These are phyloP conservation scores for Apiotrichum domesticum DNA, from an alignment of 1,284 basidiomycete species.

Conservation along the genomic window DNA sequence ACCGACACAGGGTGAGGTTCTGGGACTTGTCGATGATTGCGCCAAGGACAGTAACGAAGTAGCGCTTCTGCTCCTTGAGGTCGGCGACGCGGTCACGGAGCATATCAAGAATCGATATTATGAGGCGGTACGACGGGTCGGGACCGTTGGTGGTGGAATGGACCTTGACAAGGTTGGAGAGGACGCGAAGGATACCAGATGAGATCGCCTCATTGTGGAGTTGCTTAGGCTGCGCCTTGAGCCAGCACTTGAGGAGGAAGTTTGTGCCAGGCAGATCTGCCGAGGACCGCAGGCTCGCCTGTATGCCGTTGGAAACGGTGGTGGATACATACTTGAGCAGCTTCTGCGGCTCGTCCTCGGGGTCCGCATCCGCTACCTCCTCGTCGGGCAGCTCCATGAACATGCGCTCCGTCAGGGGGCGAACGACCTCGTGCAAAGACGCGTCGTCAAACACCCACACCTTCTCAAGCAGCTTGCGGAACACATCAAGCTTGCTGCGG, in stretches of 20 bases:
- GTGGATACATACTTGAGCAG: conserved; percentile 74
- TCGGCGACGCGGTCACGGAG: conserved; percentile 52
- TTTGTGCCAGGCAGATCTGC: conserved; percentile 65
- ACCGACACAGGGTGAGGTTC: conserved; percentile 70
- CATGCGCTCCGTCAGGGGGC: conserved; percentile 80
- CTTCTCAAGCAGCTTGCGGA: conserved; percentile 86
- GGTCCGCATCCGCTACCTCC: conserved; percentile 59
- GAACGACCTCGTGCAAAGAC: conserved; percentile 68
- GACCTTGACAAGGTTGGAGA: conserved; percentile 82
- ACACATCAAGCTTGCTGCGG: conserved; percentile 62
- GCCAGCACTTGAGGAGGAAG: conserved; percentile 80
- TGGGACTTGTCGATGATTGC: conserved; percentile 90
- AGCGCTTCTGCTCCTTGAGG: conserved; percentile 54
- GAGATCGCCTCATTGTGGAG: conserved; percentile 72
- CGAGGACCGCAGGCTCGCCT: conserved; percentile 33
- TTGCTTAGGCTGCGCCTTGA: conserved; percentile 71
- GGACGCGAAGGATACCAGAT: conserved; percentile 69
- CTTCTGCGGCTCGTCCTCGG: conserved; percentile 59
- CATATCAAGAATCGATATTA: conserved; percentile 53
- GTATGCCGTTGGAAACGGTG: conserved; percentile 66
- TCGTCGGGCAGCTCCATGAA: conserved; percentile 77
- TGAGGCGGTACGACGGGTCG: conserved; percentile 44
- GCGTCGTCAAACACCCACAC: conserved; percentile 73
- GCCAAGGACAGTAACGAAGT: conserved; percentile 66
- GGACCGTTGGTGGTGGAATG: conserved; percentile 60